A percentile compares a stretch with the other conserved stretches of the same genome.
These are phyloP conservation scores for Crucihimalaya himalaica DNA, from an alignment of 345 rosid genomes.

Conservation along the genomic window DNA sequence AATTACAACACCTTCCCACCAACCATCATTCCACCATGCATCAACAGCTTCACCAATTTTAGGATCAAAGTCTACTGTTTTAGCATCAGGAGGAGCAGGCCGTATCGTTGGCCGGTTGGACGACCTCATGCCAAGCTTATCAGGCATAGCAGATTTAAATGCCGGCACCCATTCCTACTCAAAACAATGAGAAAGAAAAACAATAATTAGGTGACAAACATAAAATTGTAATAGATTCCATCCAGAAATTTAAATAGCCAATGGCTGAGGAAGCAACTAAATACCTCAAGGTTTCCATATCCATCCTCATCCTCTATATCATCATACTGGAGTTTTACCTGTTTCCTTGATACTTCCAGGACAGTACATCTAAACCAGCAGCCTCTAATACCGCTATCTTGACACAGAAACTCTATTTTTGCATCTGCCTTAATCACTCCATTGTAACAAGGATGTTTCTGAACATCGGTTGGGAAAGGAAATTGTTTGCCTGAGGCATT, in stretches of 20 bases:
- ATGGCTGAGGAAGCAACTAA: slow-evolving; percentile 13
- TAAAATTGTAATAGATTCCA: not conserved
- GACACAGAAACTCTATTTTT: slow-evolving; percentile 81
- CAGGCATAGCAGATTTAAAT: slow-evolving; percentile 65
- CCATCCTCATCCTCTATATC: slow-evolving; percentile 88
- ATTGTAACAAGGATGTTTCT: slow-evolving; percentile 44
- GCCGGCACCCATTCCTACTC: slow-evolving; percentile 90
- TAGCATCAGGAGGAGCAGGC: slow-evolving; percentile 56
- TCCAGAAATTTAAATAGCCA: not conserved
- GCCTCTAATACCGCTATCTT: slow-evolving; percentile 97
- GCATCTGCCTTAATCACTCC: slow-evolving; percentile 56
- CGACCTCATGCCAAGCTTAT: slow-evolving; percentile 81
- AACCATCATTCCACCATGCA: slow-evolving; percentile 99
- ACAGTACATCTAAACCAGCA: slow-evolving; percentile 96
- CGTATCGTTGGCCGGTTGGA: slow-evolving; percentile 72
- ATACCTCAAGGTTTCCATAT: slow-evolving; percentile 86
- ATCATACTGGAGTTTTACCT: slow-evolving; percentile 80
- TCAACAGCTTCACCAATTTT: slow-evolving; percentile 78
- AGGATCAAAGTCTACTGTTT: slow-evolving; percentile 35
- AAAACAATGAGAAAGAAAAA: slow-evolving; percentile 9
- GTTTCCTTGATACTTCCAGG: slow-evolving; percentile 63
- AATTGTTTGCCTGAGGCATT: slow-evolving; percentile 52
- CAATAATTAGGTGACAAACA: slow-evolving; percentile 13
- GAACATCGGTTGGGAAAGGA: slow-evolving; percentile 57
- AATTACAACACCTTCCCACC: slow-evolving; percentile 96